Percentiles rank a stretch among this genome's conserved stretches.
Conservation (phyloP, 2,329 filamentous ascomycete species). For the Acrocalymma vagum region DNA sequence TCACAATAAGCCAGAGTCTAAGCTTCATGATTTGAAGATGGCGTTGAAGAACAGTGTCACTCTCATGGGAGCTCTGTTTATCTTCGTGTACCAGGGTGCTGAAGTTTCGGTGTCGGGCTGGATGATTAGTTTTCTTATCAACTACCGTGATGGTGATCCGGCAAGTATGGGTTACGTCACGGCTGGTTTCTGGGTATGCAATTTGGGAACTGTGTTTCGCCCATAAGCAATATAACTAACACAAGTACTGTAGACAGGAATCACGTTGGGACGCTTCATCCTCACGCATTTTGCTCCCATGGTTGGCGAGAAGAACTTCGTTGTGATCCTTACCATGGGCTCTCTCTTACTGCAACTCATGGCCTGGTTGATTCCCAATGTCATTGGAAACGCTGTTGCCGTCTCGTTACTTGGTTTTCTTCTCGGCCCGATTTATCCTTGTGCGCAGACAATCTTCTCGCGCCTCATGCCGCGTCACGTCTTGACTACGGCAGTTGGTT, state of each 20-base stretch:
- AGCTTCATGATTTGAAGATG: conserved; percentile 58
- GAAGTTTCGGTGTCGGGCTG: conserved; percentile 86
- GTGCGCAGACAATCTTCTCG: conserved; percentile 71
- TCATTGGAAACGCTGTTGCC: conserved; percentile 62
- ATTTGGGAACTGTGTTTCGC: too few relatives aligned
- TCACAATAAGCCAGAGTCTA: conserved; percentile 49
- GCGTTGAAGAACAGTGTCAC: conserved; percentile 66
- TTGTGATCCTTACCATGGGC: conserved; percentile 68
- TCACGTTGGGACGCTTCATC: conserved; percentile 78
- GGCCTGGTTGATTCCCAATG: conserved; percentile 79
- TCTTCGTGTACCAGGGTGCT: conserved; percentile 86
- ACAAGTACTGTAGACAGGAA: conserved; percentile 68
- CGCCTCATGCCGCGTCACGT: conserved; percentile 66
- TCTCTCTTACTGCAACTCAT: conserved; percentile 76
- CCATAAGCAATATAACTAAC: conserved; percentile 13
- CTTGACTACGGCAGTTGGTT: conserved; percentile 70
- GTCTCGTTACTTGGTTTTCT: conserved; percentile 72
- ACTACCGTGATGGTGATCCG: conserved; percentile 73
- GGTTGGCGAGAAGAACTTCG: conserved; percentile 75
- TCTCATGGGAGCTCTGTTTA: conserved; percentile 78
- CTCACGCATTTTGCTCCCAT: conserved; percentile 72
- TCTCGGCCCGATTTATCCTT: conserved; percentile 82
- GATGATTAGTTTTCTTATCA: conserved; percentile 86
- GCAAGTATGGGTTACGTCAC: conserved; percentile 81
- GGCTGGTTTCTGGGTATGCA: conserved; percentile 69